Base-by-base conservation (phyloP, 140 eudicot genomes). In the Cichorium intybus region DNA sequence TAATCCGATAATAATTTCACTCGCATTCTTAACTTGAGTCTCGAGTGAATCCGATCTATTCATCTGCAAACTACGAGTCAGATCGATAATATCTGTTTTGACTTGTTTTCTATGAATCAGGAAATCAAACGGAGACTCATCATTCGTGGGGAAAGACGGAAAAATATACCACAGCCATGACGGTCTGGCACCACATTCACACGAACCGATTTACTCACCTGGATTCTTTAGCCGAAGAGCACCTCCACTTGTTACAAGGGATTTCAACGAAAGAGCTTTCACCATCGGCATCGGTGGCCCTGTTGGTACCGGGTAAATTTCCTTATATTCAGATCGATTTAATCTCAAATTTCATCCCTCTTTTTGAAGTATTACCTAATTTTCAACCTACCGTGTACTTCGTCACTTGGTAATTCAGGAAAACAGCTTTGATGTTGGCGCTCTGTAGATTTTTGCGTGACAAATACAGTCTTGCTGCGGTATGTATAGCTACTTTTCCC, bases 281-380 rank as follows among this genome's bases (percentile, higher is more conserved):
- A 92, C 98, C 22, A 73, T 92, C 68, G 98, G 98, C 49, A 92
- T 92, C 39, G 98, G 98, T 61, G 98, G 98, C 64, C 98, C 98
- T 63, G 98, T 92, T 68, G 98, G 98, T 46, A 92, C 98, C 28
- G 98, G 98, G 98, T 92, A 61, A 34, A 27, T 15, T 37, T 56
- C 24, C 9, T 1, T 10, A 2, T 8, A 10, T 5, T 39, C 60
- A 21, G 47, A 16, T 45, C 50, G 16, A 47, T 15, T 46, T 18
- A 17, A 22, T 68, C 9, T 7, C 10, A 0, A 12, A 43, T 21
- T 24, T 34, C 1, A 1, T 27, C 9, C 23, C n/a, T 22, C 41
- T 7, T 43, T 63, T 54, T 46, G 6, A 35, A 31, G 11, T 31
- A 4, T 41, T 41, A 11, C n/a, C 33, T 61, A 53, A 56, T n/a